Evolutionary conservation across 208 protist genomes (phyloP).

Genomic region (Leishmania amazonensis): DNA sequence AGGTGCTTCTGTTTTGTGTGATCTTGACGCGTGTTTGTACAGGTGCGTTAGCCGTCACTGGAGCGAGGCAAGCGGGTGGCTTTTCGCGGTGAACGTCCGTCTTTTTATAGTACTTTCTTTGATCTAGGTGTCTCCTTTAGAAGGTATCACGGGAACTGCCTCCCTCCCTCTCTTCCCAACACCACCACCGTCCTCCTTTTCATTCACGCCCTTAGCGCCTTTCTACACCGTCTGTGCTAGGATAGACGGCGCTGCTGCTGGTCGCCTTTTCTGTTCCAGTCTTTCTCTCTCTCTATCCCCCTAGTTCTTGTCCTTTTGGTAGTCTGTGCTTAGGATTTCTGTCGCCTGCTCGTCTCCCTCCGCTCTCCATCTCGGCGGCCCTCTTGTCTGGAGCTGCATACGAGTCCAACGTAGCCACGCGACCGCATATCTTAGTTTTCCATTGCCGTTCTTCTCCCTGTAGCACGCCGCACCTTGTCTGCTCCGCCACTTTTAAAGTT

Average conservation of each 20-base stretch:
- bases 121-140: neutral
- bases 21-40: neutral
- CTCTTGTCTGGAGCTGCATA: neutral
- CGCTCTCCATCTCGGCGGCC: neutral
- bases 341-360: neutral
- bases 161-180: too few relatives aligned
- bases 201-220: neutral
- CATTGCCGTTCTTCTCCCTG: neutral
- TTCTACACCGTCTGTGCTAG: neutral
- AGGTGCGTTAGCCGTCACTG: neutral
- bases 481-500: neutral
- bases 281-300: neutral
- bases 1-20: neutral
- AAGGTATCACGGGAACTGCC: neutral
- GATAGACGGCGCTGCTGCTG: neutral
- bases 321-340: neutral
- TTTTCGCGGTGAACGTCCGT: neutral
- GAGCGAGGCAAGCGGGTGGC: neutral
- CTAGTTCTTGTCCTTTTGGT: neutral
- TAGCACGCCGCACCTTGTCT: neutral
- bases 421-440: neutral
- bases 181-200: too few relatives aligned
- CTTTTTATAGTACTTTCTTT: neutral
- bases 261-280: neutral
- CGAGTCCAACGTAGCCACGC: neutral